Percentiles rank a stretch among this genome's conserved stretches.
phyloP scores from a whole-genome alignment of 2,329 filamentous ascomycete species.

The Talaromyces amestolkiae region DNA sequence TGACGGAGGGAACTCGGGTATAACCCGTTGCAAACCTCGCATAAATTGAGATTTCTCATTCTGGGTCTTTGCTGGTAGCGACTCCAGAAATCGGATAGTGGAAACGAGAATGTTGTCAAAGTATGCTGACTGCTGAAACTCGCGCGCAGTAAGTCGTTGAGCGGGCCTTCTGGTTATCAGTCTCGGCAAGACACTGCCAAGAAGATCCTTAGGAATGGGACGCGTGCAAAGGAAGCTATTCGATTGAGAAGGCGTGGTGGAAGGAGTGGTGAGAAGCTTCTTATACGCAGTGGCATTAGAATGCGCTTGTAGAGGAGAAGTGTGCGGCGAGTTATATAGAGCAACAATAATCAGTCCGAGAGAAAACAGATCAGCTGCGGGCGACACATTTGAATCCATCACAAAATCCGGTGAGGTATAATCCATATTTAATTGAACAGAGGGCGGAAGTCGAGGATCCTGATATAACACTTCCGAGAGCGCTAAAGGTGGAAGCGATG shows the following conservation, averaged over 20 bases:
- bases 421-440: slow-evolving; percentile 86
- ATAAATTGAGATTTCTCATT: slow-evolving; percentile 91
- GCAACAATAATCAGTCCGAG: slow-evolving; percentile 84
- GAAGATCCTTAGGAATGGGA: slow-evolving; percentile 75
- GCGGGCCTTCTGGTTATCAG: slow-evolving; percentile 85
- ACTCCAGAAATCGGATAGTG: slow-evolving; percentile 91
- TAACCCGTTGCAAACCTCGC: slow-evolving; percentile 78
- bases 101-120: slow-evolving; percentile 97
- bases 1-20: slow-evolving; percentile 87
- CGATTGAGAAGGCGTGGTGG: slow-evolving; percentile 70
- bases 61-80: slow-evolving; percentile 84
- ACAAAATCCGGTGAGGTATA: slow-evolving; percentile 94
- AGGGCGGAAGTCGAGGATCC: slow-evolving; percentile 75
- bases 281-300: slow-evolving; percentile 82
- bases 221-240: slow-evolving; percentile 85
- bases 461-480: slow-evolving; percentile 81
- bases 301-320: slow-evolving; percentile 78
- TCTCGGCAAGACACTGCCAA: slow-evolving; percentile 71
- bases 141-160: slow-evolving; percentile 79
- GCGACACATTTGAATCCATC: slow-evolving; percentile 81
- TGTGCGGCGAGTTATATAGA: slow-evolving; percentile 91
- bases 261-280: slow-evolving; percentile 73
- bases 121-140: slow-evolving; percentile 93
- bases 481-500: slow-evolving; percentile 74
- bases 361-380: slow-evolving; percentile 88